phyloP scores from a whole-genome alignment of 1,284 basidiomycete species.

The Xanthoconium separans region DNA sequence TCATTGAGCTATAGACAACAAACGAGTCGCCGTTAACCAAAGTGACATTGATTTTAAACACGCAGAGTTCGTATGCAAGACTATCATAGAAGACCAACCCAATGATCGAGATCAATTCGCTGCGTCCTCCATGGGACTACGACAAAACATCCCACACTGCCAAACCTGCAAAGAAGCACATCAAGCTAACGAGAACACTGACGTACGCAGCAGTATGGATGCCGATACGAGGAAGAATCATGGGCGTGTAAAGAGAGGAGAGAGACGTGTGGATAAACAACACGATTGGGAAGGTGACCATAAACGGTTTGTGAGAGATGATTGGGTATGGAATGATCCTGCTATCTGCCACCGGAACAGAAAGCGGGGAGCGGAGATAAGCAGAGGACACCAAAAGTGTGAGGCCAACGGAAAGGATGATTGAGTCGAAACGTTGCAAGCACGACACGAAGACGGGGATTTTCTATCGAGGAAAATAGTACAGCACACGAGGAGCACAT shows the following conservation, averaged over 20 bases:
- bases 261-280: slow-evolving; percentile 50
- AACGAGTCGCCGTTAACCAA: not conserved
- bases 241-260: slow-evolving; percentile 57
- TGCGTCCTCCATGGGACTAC: slow-evolving; percentile 21
- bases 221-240: slow-evolving; percentile 62
- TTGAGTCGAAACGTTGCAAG: slow-evolving; percentile 68
- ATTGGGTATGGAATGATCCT: slow-evolving; percentile 13
- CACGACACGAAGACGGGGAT: slow-evolving; percentile 76
- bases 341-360: slow-evolving; percentile 21
- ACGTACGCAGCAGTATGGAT: slow-evolving; percentile 70
- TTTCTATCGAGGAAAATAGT: slow-evolving; percentile 39
- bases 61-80: not conserved
- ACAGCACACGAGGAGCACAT: not conserved
- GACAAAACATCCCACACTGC: slow-evolving; percentile 64
- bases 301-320: slow-evolving; percentile 36
- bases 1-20: no score
- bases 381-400: slow-evolving; percentile 62
- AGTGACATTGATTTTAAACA: not conserved
- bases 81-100: slow-evolving; percentile 12
- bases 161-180: slow-evolving; percentile 64
- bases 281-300: slow-evolving; percentile 48
- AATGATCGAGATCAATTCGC: no score
- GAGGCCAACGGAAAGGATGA: slow-evolving; percentile 65
- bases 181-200: slow-evolving; percentile 58
- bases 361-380: slow-evolving; percentile 40